phyloP scores from a whole-genome alignment of 805 yeast genomes.

The Schizosaccharomyces osmophilus region DNA sequence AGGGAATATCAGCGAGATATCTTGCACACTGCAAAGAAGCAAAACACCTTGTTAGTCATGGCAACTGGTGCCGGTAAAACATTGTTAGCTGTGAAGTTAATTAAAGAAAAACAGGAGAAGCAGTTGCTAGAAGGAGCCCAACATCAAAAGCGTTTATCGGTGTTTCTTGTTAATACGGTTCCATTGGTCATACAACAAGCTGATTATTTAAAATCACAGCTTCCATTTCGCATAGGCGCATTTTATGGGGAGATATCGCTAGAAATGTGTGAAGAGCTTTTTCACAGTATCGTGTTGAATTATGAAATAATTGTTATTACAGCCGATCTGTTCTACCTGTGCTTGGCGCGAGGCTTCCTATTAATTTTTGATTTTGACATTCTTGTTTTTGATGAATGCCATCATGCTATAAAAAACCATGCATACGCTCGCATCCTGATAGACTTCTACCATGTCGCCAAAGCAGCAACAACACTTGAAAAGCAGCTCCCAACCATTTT shows the following conservation, averaged over 20 bases:
- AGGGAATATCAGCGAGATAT: not conserved
- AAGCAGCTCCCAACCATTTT: constrained; percentile 3
- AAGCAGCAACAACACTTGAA: not conserved
- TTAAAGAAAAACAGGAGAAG: not conserved
- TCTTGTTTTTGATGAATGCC: constrained; percentile 6
- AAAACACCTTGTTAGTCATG: not conserved
- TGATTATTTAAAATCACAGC: not conserved
- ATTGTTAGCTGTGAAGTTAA: not conserved
- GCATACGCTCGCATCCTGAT: constrained; percentile 4
- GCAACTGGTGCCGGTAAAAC: constrained; percentile 1
- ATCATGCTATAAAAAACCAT: constrained; percentile 4
- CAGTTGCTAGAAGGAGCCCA: not conserved
- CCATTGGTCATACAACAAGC: constrained; percentile 3
- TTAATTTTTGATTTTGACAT: not conserved
- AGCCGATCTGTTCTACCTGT: constrained; percentile 2
- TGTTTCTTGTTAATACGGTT: constrained; percentile 3
- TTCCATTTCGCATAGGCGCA: not conserved
- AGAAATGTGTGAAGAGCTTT: not conserved
- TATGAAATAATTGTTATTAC: constrained; percentile 4
- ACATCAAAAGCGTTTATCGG: not conserved
- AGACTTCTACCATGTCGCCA: not conserved
- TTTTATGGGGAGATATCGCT: constrained; percentile 3
- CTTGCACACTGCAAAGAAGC: not conserved
- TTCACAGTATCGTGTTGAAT: not conserved
- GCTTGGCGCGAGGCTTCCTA: constrained; percentile 2